These are phyloP conservation scores for Ustilago xerochloae DNA, from an alignment of 1,284 basidiomycete genomes.

Conservation along the genomic window DNA sequence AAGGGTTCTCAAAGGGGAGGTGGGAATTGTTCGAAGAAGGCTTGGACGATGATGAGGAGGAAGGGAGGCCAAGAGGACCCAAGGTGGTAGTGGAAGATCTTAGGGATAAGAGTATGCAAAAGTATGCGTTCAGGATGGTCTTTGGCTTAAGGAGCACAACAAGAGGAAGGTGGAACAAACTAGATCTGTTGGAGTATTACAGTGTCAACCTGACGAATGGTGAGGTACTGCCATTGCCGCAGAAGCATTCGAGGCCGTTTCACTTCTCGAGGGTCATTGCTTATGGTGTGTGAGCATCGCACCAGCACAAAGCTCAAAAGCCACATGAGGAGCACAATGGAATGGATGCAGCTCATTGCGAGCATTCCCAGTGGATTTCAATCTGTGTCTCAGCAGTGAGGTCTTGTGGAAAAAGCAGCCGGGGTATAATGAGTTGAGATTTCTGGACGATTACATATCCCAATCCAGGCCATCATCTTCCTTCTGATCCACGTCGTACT, in stretches of 20 bases:
- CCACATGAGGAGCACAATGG: not conserved
- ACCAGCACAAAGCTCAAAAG: no score
- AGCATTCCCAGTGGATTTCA: not conserved
- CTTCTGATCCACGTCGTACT: slow-evolving; percentile 51
- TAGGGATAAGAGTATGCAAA: slow-evolving; percentile 67
- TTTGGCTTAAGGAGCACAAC: slow-evolving; percentile 81
- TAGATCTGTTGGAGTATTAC: slow-evolving; percentile 79
- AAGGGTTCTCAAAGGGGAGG: slow-evolving; percentile 78
- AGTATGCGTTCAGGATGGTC: slow-evolving; percentile 87
- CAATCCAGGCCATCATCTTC: slow-evolving; percentile 41
- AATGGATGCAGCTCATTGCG: not conserved
- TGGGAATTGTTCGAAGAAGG: slow-evolving; percentile 58
- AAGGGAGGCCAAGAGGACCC: slow-evolving; percentile 40
- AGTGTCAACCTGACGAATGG: slow-evolving; percentile 76
- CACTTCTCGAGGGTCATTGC: slow-evolving; percentile 81
- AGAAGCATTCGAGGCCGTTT: slow-evolving; percentile 87
- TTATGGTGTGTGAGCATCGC: slow-evolving; percentile 60
- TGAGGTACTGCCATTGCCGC: slow-evolving; percentile 77
- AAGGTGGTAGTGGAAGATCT: slow-evolving; percentile 62
- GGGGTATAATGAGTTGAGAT: not conserved
- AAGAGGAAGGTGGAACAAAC: slow-evolving; percentile 79
- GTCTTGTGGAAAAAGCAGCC: no score
- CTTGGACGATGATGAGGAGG: slow-evolving; percentile 47
- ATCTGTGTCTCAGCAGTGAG: not conserved
- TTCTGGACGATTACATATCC: slow-evolving; percentile 18